These are phyloP conservation scores for Trichaptum fuscoviolaceum DNA, from an alignment of 768 basidiomycete species.

Conservation along the genomic window DNA sequence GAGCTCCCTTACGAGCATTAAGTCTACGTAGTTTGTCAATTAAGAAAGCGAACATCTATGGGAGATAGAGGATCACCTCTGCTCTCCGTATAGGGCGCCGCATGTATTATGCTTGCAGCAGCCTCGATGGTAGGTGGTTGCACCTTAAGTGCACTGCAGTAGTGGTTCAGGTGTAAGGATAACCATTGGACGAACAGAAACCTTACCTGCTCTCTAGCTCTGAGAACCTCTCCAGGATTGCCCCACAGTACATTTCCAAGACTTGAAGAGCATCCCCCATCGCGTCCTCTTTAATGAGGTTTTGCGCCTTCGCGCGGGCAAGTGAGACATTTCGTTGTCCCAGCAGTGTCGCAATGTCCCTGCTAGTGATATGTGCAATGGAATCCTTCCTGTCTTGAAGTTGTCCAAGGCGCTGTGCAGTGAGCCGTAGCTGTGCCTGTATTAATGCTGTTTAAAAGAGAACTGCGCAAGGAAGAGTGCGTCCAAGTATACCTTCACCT, in stretches of 20 bases:
- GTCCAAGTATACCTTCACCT: constrained; percentile 23
- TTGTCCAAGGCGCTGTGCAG: constrained; percentile 63
- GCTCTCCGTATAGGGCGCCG: constrained; percentile 48
- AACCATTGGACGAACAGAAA: not conserved
- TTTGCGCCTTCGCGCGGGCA: constrained; percentile 71
- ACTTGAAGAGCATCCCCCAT: constrained; percentile 58
- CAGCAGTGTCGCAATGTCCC: constrained; percentile 63
- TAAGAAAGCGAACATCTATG: not conserved
- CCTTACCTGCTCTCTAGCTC: not conserved
- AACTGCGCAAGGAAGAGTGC: not conserved
- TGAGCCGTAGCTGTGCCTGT: constrained; percentile 57
- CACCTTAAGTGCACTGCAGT: constrained; percentile 38
- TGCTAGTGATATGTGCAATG: constrained; percentile 52
- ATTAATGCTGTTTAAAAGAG: constrained; percentile 8
- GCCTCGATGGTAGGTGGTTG: constrained; percentile 51
- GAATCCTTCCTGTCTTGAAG: constrained; percentile 67
- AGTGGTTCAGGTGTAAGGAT: not conserved
- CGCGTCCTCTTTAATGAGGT: constrained; percentile 56
- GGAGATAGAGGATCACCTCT: constrained; percentile 39
- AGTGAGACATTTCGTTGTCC: constrained; percentile 54
- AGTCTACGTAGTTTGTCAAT: constrained; percentile 36
- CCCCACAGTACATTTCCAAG: constrained; percentile 62
- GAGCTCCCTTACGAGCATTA: constrained; percentile 47
- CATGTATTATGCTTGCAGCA: constrained; percentile 60
- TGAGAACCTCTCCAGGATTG: constrained; percentile 48